Evolutionary conservation across 2,329 filamentous ascomycete species (phyloP), one percentile per base, ranked within the genome.

Genomic region (Xylaria digitata): DNA sequence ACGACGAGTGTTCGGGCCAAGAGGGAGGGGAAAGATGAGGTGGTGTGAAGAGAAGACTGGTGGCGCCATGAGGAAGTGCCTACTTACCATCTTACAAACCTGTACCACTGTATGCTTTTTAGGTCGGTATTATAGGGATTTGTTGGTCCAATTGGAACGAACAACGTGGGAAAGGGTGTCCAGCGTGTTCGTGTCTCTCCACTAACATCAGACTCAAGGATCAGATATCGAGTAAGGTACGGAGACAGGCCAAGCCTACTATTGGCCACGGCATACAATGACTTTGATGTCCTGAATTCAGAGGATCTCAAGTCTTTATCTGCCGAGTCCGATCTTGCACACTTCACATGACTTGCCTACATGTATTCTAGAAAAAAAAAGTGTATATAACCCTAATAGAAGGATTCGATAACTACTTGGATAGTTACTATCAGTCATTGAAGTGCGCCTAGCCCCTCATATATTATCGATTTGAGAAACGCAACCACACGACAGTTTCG

Each of bases 161-260:
- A 73, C 70, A 75, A 75, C 73, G 74, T 75, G 72, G 71, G 68
- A 68, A 67, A 59, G 60, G 64, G 63, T 71, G 69, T 59, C 71
- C 68, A 68, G 66, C 69, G 70, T 70, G 64, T 66, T 70, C 64
- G 23, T 26, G 26, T 45, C 58, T 61, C 67, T 67, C 67, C 65
- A 65, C 65, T 57, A 61, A 56, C 65, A 68, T 68, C 50, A 43
- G 62, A 66, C 60, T 65, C 60, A 48, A 59, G 13, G 15, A 55
- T 50, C 58, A 58, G 53, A 56, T 50, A 66, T 45, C 34, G 61
- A 55, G 59, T 37, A 63, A 64, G 54, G 63, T 56, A 63, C 59
- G 59, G 52, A 52, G 43, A 37, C 17, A 43, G 48, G 23, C 21
- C 53, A 32, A 7, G 40, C 17, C 34, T 60, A 15, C 26, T 23